A percentile compares a stretch with the other conserved stretches of the same genome.
Evolutionary conservation across 2,329 filamentous ascomycete genomes (phyloP).

Genomic region (Xylaria arbuscula): DNA sequence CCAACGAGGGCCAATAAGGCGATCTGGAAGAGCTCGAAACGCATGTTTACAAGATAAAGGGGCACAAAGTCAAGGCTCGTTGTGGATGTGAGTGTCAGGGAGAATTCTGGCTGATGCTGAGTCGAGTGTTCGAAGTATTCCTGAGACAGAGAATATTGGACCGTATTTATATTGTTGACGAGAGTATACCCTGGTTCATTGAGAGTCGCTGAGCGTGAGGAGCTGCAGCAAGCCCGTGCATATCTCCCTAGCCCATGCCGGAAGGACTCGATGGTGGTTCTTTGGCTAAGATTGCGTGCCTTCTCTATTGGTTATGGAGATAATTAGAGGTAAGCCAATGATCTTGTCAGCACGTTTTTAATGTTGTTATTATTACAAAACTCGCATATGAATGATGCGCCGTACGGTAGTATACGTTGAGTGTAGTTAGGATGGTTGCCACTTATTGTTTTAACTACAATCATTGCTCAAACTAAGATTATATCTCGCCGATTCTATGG

Average conservation of each 20-base stretch:
- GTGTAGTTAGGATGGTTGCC: background rate
- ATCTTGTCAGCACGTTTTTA: background rate
- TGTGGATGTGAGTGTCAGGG: background rate
- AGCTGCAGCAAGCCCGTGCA: background rate
- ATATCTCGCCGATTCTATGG: background rate
- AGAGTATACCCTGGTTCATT: background rate
- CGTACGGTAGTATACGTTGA: background rate
- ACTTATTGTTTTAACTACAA: background rate
- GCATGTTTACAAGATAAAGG: conserved; percentile 10
- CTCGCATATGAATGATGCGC: background rate
- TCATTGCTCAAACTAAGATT: background rate
- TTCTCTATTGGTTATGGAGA: background rate
- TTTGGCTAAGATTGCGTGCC: background rate
- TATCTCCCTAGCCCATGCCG: background rate
- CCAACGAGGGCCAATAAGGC: conserved; percentile 14
- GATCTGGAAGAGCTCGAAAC: conserved; percentile 14
- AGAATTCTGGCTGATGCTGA: background rate
- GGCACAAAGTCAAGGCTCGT: background rate
- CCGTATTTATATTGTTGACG: conserved; percentile 17
- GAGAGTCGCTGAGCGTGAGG: background rate
- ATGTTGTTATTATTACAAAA: background rate
- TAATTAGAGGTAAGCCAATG: background rate
- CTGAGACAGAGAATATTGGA: background rate
- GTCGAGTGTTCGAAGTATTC: background rate
- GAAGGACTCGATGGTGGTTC: background rate